Base-by-base conservation (phyloP, 495 filamentous ascomycete species). In the Recurvomyces mirabilis region DNA sequence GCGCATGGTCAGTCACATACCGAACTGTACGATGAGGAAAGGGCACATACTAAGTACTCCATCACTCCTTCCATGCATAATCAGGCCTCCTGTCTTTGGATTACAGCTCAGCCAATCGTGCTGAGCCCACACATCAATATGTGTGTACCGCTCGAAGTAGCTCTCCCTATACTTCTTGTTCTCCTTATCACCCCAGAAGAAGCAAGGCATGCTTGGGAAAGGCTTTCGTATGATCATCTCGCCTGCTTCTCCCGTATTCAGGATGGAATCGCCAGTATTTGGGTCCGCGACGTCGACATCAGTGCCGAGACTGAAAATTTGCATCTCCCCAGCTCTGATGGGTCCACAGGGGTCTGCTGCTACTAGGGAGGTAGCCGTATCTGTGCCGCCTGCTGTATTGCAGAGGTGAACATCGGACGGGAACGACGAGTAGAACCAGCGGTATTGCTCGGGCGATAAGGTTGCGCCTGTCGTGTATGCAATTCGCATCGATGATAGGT, bases 361-460 rank as follows among this genome's bases (percentile, higher is more conserved):
- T 20, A 73, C 80, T 51, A 89, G 83, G 44, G 74, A 81, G 5
- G 76, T 82, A 17, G 81, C 77, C 26, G 87, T 69, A 66, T 89
- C 83, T 14, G 83, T 87, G 41, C 84, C 83, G 11, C 84, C 84
- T 0, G 81, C 81, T 36, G 87, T 80, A 54, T 89, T 89, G 42
- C 60, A 68, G 4, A 88, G 67, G 4, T 82, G 82, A 3, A 74
- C 68, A 49, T 63, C 56, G 1, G 68, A 24, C 0, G 82, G 81
- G 59, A 89, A 87, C 11, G 71, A 81, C 59, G 85, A 79, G 62
- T 88, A 89, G 68, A 88, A 87, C 84, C 84, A 89, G 44, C 81
- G 73, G 56, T 84, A 86, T 33, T 83, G 65, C 32, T 74, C 67
- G 28, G 82, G 71, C 4, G 79, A 73, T 11, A 88, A 69, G 1